These are phyloP conservation scores for Hordeum vulgare DNA, from an alignment of 176 grass and related monocot genomes.

Conservation along the genomic window MorexV3_pseudomolecules_assembly NC_058524.1:21659828-21660327, in stretches of 20 bases:
- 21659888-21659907: no score
- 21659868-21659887: background rate
- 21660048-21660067: constrained; percentile 4
- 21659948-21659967: background rate
- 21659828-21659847: background rate
- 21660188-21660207: background rate
- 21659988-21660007: background rate
- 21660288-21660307: constrained; percentile 8
- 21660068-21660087: background rate
- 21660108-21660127: background rate
- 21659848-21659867: constrained; percentile 11
- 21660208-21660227: constrained; percentile 2
- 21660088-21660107: background rate
- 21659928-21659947: background rate
- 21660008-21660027: background rate
- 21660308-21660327: background rate
- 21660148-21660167: background rate
- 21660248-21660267: no score
- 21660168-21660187: background rate
- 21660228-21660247: no score
- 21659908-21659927: background rate
- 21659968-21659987: background rate
- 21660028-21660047: background rate
- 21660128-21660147: background rate
- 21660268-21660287: background rate